A percentile compares a stretch with the other conserved stretches of the same genome.
Evolutionary conservation across 208 protist species (phyloP).

Genomic region (Crithidia expoeki): DNA sequence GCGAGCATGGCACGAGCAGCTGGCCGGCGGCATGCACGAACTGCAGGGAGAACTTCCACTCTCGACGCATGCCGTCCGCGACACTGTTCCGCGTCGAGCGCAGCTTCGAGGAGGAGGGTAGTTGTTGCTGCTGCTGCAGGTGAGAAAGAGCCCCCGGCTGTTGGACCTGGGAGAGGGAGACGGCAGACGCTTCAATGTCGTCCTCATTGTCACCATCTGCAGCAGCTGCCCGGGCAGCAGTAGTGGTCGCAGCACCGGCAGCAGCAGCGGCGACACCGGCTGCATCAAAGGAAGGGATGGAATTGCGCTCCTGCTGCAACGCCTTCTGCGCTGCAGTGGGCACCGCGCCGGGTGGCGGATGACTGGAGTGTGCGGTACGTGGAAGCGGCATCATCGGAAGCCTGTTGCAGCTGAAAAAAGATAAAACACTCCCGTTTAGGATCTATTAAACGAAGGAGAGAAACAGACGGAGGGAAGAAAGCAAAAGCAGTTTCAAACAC

Average conservation of each 20-base stretch:
- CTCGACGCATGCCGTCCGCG: slow-evolving; percentile 79
- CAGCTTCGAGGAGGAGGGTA: neutral
- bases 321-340: slow-evolving; percentile 27
- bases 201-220: neutral
- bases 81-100: slow-evolving; percentile 6
- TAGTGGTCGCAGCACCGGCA: slow-evolving; percentile 1
- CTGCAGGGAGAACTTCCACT: slow-evolving; percentile 87
- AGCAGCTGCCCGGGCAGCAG: neutral
- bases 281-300: slow-evolving; percentile 1
- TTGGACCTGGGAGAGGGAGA: neutral
- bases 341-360: slow-evolving; percentile 12
- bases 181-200: neutral
- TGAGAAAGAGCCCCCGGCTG: neutral
- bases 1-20: slow-evolving; percentile 66
- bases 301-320: slow-evolving; percentile 18
- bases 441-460: too few species aligned
- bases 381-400: slow-evolving; percentile 19
- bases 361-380: neutral
- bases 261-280: neutral
- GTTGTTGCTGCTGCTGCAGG: slow-evolving; percentile 3
- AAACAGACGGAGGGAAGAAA: too few species aligned
- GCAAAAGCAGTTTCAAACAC: too few species aligned
- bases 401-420: too few species aligned
- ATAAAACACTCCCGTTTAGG: neutral
- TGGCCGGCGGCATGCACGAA: slow-evolving; percentile 76